Evolutionary conservation across 306 rosid species (phyloP).

Genomic region (Clitoria ternatea): DNA sequence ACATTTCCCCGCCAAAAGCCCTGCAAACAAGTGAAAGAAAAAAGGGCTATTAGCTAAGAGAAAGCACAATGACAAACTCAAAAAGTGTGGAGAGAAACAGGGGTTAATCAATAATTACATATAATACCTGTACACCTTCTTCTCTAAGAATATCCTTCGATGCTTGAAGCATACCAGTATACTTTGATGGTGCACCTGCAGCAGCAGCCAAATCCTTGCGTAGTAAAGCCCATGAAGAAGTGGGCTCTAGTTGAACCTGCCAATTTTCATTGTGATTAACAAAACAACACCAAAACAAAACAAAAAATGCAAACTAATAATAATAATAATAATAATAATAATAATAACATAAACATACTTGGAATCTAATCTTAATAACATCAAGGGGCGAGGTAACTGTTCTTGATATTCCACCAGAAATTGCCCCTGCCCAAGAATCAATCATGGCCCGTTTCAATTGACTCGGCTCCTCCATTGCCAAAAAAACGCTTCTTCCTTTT

Average conservation of each 20-base stretch:
- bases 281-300: background rate
- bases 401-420: constrained; percentile 81
- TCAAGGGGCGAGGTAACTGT: constrained; percentile 93
- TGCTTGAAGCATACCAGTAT: constrained; percentile 92
- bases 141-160: constrained; percentile 83
- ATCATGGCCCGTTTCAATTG: constrained; percentile 61
- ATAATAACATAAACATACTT: constrained; percentile 36
- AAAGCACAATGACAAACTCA: background rate
- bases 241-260: constrained; percentile 94
- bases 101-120: constrained; percentile 9
- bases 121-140: constrained; percentile 91
- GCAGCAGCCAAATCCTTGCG: constrained; percentile 43
- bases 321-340: background rate
- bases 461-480: constrained; percentile 71
- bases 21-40: constrained; percentile 33
- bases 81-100: background rate
- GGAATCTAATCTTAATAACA: constrained; percentile 95
- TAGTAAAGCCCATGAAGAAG: constrained; percentile 71
- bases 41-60: background rate
- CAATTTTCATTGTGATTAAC: constrained; percentile 34
- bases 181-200: constrained; percentile 49
- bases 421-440: constrained; percentile 76
- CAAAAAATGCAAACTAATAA: background rate
- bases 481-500: constrained; percentile 16
- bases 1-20: constrained; percentile 99